Evolutionary conservation across 2,329 filamentous ascomycete genomes (phyloP).

Genomic region (Diaporthe sp.): DNA sequence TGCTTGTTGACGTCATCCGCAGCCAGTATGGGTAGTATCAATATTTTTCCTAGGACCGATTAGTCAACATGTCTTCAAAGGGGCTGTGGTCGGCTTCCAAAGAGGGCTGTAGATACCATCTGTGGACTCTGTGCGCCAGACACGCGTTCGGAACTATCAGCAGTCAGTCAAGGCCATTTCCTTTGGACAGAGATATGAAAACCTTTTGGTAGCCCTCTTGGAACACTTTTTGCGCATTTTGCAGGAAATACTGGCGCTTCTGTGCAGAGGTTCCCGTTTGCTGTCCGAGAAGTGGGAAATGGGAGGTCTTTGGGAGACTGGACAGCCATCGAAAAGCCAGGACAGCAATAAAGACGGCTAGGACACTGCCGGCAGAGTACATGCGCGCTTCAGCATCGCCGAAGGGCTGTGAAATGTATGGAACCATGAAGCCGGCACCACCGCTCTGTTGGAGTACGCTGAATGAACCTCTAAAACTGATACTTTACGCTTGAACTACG

Average conservation of each 20-base stretch:
- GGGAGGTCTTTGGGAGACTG: neutral
- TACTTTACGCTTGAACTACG: neutral
- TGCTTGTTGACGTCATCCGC: slow-evolving; percentile 16
- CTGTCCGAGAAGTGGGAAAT: slow-evolving; percentile 7
- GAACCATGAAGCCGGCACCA: neutral
- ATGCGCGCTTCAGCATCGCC: neutral
- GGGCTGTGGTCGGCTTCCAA: neutral
- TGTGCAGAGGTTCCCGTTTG: slow-evolving; percentile 3
- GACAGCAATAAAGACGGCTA: neutral
- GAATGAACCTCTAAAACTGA: neutral
- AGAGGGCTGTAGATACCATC: neutral
- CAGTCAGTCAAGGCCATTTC: neutral
- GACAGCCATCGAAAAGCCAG: slow-evolving; percentile 1
- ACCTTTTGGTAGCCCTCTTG: slow-evolving; percentile 10
- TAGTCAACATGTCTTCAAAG: neutral
- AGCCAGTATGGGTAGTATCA: slow-evolving; percentile 1
- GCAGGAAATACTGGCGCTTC: slow-evolving; percentile 15
- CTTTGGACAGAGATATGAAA: neutral
- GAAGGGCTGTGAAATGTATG: neutral
- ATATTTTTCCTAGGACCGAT: neutral
- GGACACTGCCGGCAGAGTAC: neutral
- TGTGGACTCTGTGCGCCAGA: slow-evolving; percentile 10
- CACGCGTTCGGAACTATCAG: slow-evolving; percentile 6
- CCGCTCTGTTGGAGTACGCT: neutral
- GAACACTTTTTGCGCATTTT: slow-evolving; percentile 16